Percentiles rank a stretch among this genome's conserved stretches.
Evolutionary conservation across 2,329 filamentous ascomycete species (phyloP).

Genomic region (Daldinia eschscholtzii): DNA sequence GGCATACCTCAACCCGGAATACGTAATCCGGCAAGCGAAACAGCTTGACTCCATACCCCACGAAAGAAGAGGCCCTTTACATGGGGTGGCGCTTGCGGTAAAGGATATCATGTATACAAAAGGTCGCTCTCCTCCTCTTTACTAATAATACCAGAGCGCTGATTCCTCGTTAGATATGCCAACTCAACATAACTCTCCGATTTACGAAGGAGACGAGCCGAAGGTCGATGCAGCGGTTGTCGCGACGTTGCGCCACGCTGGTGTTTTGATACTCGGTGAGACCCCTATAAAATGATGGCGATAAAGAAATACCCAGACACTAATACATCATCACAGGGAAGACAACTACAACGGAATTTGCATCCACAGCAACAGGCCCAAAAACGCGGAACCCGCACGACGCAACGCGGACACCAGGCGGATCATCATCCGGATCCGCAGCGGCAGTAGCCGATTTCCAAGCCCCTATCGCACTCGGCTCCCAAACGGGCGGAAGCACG

Average conservation of each 20-base stretch:
- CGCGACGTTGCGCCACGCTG: conserved; percentile 64
- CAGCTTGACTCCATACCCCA: conserved; percentile 61
- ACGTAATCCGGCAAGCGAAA: conserved; percentile 62
- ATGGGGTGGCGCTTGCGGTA: conserved; percentile 65
- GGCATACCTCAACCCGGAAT: conserved; percentile 58
- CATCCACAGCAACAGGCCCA: conserved; percentile 65
- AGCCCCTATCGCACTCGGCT: conserved; percentile 70
- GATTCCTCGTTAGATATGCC: conserved; percentile 60
- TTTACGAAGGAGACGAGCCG: conserved; percentile 62
- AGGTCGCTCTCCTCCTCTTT: conserved; percentile 49
- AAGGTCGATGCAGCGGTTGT: conserved; percentile 66
- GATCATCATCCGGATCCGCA: conserved; percentile 75
- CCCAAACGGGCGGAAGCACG: conserved; percentile 74
- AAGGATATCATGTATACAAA: conserved; percentile 69
- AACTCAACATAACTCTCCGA: conserved; percentile 65
- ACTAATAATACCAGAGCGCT: conserved; percentile 13
- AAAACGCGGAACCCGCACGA: conserved; percentile 75
- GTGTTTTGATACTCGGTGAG: conserved; percentile 67
- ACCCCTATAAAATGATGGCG: background rate
- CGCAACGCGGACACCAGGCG: conserved; percentile 72
- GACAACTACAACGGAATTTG: conserved; percentile 74
- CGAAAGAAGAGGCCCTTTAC: conserved; percentile 62
- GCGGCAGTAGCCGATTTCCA: conserved; percentile 76
- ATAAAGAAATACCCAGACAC: background rate
- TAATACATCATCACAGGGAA: conserved; percentile 56